These are phyloP conservation scores for Fraxinus quadrangulata DNA, from an alignment of 257 asterid genomes.

Conservation along the genomic window DNA sequence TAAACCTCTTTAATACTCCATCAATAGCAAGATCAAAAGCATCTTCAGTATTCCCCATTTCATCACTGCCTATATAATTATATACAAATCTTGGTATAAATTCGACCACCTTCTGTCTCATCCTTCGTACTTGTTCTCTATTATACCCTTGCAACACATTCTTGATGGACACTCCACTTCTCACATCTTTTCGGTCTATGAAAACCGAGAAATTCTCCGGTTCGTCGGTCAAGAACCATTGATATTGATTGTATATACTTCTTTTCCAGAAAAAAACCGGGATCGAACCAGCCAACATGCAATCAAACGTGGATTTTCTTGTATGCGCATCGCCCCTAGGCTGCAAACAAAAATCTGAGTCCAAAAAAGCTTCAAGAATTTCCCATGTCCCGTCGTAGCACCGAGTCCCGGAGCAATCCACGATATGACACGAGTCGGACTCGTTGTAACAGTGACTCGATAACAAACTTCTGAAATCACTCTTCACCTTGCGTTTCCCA, in stretches of 20 bases:
- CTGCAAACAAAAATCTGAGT: constrained; percentile 56
- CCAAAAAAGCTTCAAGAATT: constrained; percentile 48
- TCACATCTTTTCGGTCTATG: constrained; percentile 44
- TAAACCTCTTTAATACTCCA: constrained; percentile 47
- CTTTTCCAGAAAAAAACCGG: constrained; percentile 67
- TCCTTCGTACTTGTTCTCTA: constrained; percentile 39
- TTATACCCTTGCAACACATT: constrained; percentile 49
- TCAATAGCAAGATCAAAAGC: constrained; percentile 61
- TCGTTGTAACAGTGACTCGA: constrained; percentile 43
- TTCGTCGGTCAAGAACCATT: constrained; percentile 47
- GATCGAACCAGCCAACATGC: constrained; percentile 70
- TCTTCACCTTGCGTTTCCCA: constrained; percentile 37
- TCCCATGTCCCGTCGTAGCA: constrained; percentile 57
- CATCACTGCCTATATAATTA: constrained; percentile 13
- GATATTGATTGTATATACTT: constrained; percentile 47
- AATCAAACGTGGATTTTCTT: constrained; percentile 60
- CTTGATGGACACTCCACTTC: constrained; percentile 44
- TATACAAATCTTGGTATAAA: constrained; percentile 46
- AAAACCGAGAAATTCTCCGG: constrained; percentile 50
- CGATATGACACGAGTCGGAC: constrained; percentile 46
- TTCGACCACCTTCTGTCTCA: constrained; percentile 47
- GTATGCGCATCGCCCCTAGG: constrained; percentile 60
- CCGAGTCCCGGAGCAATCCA: constrained; percentile 51
- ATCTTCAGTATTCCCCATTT: constrained; percentile 23
- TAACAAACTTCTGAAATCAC: constrained; percentile 48